A percentile compares a stretch with the other conserved stretches of the same genome.
Conservation (phyloP, 768 basidiomycete genomes). For the Termitomyces sp. region DNA sequence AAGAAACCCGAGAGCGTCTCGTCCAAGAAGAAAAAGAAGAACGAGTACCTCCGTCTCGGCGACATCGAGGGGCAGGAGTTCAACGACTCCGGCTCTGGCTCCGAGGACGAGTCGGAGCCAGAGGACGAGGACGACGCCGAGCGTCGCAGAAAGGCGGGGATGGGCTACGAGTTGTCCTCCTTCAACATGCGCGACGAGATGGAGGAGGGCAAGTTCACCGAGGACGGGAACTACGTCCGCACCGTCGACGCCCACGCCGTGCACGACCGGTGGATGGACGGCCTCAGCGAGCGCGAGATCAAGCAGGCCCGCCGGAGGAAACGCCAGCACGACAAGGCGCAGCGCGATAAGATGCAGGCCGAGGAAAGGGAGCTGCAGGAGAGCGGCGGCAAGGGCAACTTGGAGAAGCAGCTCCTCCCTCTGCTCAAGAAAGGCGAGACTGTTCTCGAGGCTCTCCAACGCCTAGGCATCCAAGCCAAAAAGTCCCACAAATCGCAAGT, state of each 20-base stretch:
- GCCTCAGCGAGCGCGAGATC: constrained; percentile 80
- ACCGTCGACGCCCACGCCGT: constrained; percentile 86
- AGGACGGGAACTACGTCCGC: constrained; percentile 86
- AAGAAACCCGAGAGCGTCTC: background rate
- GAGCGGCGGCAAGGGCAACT: constrained; percentile 58
- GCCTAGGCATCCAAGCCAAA: constrained; percentile 72
- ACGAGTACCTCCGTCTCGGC: constrained; percentile 78
- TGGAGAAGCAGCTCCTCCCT: constrained; percentile 66
- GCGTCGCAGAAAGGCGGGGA: constrained; percentile 72
- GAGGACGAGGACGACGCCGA: constrained; percentile 81
- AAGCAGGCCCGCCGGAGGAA: constrained; percentile 76
- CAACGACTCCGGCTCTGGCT: constrained; percentile 37
- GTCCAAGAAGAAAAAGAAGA: constrained; percentile 51
- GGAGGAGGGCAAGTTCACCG: constrained; percentile 96
- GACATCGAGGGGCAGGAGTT: constrained; percentile 99
- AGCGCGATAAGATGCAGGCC: constrained; percentile 62
- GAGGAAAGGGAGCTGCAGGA: constrained; percentile 74
- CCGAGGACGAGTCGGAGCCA: constrained; percentile 47
- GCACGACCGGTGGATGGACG: constrained; percentile 97
- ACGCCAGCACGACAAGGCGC: constrained; percentile 67
- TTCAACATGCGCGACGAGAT: constrained; percentile 99
- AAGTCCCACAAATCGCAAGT: constrained; percentile 41
- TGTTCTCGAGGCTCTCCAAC: constrained; percentile 83
- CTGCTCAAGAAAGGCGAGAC: constrained; percentile 89
- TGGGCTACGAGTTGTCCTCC: constrained; percentile 91